Evolutionary conservation across 2,329 filamentous ascomycete genomes (phyloP), one percentile per base, ranked within the genome.

Genomic region (Scedosporium dehoogii): DNA sequence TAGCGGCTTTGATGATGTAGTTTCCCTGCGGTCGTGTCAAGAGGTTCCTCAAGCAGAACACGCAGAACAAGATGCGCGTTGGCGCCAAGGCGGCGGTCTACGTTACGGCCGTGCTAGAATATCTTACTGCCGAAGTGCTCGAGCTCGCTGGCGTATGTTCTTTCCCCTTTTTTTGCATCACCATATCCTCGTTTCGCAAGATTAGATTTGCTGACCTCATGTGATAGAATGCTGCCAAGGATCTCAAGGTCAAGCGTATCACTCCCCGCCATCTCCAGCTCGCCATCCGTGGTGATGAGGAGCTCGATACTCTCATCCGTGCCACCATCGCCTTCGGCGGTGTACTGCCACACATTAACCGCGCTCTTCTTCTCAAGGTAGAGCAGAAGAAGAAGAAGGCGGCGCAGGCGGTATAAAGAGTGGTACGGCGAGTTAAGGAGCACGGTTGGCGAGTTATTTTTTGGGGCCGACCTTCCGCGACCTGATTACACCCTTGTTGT

Each of bases 21-120:
- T 99, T 99, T 77, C 94, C 94, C 65, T 99, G 94, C 76, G 94
- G 94, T 79, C 94, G 94, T 88, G 94, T 99, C 79, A 99, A 99
- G 89, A 92, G 94, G 81, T 97, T 97, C 82, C 84, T 99, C 75
- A 97, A 97, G 86, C 92, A 91, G 78, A 97, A 97, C 81, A 97
- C 94, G 59, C 94, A 97, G 76, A 96, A 97, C 81, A 97, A 97
- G 84, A 97, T 97, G 91, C 93, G 94, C 78, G 96, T 99, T 69
- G 94, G 94, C 71, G 94, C 93, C 73, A 97, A 97, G 83, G 94
- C 94, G 67, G 92, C 94, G 68, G 94, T 99, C 71, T 99, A 99
- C 75, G 91, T 97, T 66, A 97, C 94, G 59, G 94, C 94, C 53
- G 94, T 99, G 63, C 89, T 99, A 67, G 94, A 99, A 81, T 99